Evolutionary conservation across 1,139 yeast species (phyloP).

Genomic region (Ogataea hybrid): DNA sequence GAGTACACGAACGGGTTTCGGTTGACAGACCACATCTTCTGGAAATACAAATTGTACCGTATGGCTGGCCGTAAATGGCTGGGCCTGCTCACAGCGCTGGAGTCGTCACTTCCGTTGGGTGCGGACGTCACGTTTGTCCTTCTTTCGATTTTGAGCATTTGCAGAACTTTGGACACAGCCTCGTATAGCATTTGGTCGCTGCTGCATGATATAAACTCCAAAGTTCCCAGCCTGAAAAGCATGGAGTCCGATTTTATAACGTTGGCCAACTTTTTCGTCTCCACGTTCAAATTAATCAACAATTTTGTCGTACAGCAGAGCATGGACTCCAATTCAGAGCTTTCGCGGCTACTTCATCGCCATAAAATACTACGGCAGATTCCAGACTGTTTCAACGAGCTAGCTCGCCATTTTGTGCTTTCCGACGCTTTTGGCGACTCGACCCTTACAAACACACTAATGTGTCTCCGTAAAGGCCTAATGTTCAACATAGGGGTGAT

Average conservation of each 20-base stretch:
- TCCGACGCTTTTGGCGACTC: not conserved
- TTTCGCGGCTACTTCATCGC: slow-evolving; percentile 5
- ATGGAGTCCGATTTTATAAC: slow-evolving; percentile 18
- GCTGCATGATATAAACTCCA: slow-evolving; percentile 16
- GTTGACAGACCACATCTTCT: slow-evolving; percentile 11
- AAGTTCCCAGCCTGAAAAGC: slow-evolving; percentile 10
- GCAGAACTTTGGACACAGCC: slow-evolving; percentile 11
- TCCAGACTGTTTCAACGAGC: slow-evolving; percentile 2
- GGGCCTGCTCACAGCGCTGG: slow-evolving; percentile 10
- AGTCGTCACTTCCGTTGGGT: slow-evolving; percentile 5
- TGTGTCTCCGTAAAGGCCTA: slow-evolving; percentile 12
- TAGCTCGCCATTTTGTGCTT: slow-evolving; percentile 1
- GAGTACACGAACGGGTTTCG: slow-evolving; percentile 6
- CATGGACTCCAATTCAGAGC: not conserved
- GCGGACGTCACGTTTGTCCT: slow-evolving; percentile 7
- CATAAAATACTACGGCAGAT: slow-evolving; percentile 5
- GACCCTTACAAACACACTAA: slow-evolving; percentile 4
- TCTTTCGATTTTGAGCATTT: slow-evolving; percentile 13
- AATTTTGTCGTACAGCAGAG: not conserved
- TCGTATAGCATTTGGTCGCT: slow-evolving; percentile 17
- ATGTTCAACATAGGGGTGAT: slow-evolving; percentile 11
- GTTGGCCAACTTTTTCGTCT: slow-evolving; percentile 16
- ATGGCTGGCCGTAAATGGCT: slow-evolving; percentile 15
- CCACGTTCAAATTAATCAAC: not conserved
- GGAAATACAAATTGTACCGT: slow-evolving; percentile 3